These are phyloP conservation scores for Bruguiera gymnorhiza DNA, from an alignment of 345 rosid genomes.

Conservation along the genomic window DNA sequence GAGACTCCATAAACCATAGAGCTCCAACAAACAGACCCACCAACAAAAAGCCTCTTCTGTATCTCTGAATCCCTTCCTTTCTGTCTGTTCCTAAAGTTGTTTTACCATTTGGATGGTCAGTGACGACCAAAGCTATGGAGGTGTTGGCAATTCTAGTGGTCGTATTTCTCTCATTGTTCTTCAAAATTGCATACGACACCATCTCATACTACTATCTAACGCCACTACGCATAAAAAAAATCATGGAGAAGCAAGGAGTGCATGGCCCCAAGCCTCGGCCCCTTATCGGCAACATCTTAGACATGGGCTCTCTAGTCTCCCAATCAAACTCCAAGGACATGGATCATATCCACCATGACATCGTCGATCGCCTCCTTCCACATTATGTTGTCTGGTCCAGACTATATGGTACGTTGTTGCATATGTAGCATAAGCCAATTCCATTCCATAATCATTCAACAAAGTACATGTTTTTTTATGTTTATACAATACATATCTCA, in stretches of 20 bases:
- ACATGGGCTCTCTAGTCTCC: slow-evolving; percentile 57
- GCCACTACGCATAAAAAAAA: slow-evolving; percentile 70
- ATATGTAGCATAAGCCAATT: too few species aligned
- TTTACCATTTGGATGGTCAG: too few species aligned
- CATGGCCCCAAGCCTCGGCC: slow-evolving; percentile 76
- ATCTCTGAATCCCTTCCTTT: too few species aligned
- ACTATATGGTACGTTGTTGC: slow-evolving; percentile 50
- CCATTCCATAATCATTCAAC: background rate
- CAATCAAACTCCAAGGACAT: slow-evolving; percentile 57
- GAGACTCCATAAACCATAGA: too few species aligned
- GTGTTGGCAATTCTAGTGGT: slow-evolving; percentile 21
- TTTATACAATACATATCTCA: background rate
- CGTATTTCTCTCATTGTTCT: slow-evolving; percentile 25
- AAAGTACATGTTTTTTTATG: background rate
- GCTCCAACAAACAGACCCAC: too few species aligned
- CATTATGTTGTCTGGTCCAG: slow-evolving; percentile 79
- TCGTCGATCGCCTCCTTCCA: slow-evolving; percentile 77
- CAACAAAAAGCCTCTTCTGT: too few species aligned
- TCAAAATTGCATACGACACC: slow-evolving; percentile 48
- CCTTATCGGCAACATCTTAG: slow-evolving; percentile 75
- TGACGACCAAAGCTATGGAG: slow-evolving; percentile 23
- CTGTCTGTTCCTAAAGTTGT: too few species aligned
- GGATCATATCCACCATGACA: slow-evolving; percentile 59
- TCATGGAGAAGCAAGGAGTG: slow-evolving; percentile 85
- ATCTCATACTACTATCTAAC: slow-evolving; percentile 60